Conservation (phyloP, 139 green algal genomes). For the Micromonas pusilla region DNA sequence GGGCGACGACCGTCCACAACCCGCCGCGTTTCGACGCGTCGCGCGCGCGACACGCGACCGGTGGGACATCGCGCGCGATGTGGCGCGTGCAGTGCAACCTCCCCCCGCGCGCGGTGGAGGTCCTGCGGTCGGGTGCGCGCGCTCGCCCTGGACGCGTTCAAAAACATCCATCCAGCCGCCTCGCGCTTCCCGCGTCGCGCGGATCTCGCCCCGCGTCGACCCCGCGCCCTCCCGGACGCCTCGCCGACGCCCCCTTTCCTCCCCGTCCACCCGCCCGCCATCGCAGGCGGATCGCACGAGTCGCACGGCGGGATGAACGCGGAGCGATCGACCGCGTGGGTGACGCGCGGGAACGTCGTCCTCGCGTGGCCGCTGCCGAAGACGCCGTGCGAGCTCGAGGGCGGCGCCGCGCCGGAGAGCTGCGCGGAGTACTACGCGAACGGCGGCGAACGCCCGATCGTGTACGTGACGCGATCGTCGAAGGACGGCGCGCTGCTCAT, state of each 20-base stretch:
- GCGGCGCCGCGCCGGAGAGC: background rate
- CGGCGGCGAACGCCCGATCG: background rate
- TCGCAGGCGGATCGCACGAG: background rate
- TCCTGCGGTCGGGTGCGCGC: background rate
- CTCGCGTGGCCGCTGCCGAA: background rate
- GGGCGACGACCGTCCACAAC: too few relatives aligned
- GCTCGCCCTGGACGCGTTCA: background rate
- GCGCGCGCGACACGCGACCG: too few relatives aligned
- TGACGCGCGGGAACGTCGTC: background rate
- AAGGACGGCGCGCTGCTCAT: background rate
- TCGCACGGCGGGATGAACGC: background rate
- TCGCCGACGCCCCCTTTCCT: too few relatives aligned
- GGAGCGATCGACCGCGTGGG: background rate
- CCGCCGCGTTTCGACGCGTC: too few relatives aligned
- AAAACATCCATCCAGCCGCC: background rate
- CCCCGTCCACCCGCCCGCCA: background rate
- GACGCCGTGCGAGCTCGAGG: background rate
- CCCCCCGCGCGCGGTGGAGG: background rate
- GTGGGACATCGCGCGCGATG: background rate
- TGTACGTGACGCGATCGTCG: background rate
- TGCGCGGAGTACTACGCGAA: background rate
- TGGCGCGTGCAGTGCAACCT: background rate
- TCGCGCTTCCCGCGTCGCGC: background rate
- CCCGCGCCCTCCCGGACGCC: too few relatives aligned
- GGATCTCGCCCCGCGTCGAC: background rate